Conservation (phyloP, 768 basidiomycete species). For the Psilocybe cubensis region DNA sequence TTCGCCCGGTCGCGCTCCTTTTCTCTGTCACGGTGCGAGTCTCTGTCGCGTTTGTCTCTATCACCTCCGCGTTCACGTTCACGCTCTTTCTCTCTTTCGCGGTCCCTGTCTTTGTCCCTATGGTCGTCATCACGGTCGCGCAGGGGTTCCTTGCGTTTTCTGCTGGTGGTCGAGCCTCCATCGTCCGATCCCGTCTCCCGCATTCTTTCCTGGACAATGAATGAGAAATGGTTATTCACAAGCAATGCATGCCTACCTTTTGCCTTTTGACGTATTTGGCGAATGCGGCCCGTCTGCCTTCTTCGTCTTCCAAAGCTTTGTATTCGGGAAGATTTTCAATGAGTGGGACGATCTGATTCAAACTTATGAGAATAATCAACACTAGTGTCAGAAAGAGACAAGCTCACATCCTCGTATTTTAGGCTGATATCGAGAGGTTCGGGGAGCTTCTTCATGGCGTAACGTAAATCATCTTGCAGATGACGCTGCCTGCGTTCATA, state of each 20-base stretch:
- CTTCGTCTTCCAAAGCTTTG: constrained; percentile 88
- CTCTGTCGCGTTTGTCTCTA: constrained; percentile 21
- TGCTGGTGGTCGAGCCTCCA: constrained; percentile 79
- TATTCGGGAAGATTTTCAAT: constrained; percentile 88
- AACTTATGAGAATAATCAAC: not conserved
- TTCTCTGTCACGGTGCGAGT: constrained; percentile 35
- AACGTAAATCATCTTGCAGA: constrained; percentile 93
- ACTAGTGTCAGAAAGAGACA: not conserved
- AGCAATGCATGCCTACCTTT: constrained; percentile 56
- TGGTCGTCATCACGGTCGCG: constrained; percentile 51
- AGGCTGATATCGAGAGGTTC: constrained; percentile 78
- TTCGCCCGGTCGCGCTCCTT: constrained; percentile 38
- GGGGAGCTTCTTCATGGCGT: constrained; percentile 89
- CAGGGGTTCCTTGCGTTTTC: constrained; percentile 77
- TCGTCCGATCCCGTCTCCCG: constrained; percentile 81
- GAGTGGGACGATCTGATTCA: constrained; percentile 62
- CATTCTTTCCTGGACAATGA: constrained; percentile 65
- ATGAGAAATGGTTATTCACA: too few species aligned
- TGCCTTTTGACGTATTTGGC: constrained; percentile 88
- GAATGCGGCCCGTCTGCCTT: constrained; percentile 79
- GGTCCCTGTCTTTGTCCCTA: constrained; percentile 61
- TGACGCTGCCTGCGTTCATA: constrained; percentile 84
- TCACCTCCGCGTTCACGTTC: constrained; percentile 23
- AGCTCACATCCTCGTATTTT: constrained; percentile 79
- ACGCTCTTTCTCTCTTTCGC: constrained; percentile 47